These are phyloP conservation scores for Solanum neorickii DNA, from an alignment of 257 asterid genomes.

Conservation along the genomic window DNA sequence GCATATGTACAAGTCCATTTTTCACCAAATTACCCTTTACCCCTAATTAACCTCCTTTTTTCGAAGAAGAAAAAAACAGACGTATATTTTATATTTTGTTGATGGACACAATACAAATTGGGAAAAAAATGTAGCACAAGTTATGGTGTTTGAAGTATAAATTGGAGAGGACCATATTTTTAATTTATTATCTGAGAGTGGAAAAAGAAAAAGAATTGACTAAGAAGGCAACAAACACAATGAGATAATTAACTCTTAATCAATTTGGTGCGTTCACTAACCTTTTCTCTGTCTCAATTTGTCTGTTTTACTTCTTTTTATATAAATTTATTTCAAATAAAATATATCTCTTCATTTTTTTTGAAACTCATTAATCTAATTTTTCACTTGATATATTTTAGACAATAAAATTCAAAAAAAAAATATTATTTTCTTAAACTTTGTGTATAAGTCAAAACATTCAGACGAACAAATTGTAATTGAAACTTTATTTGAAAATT, in stretches of 20 bases:
- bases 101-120: not conserved
- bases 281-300: not conserved
- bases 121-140: not conserved
- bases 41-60: not conserved
- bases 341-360: not conserved
- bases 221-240: not conserved
- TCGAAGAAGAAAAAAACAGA: not conserved
- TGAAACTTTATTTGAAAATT: not conserved
- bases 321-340: too few species aligned
- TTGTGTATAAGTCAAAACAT: not conserved
- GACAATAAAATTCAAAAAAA: rapidly evolving
- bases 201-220: not conserved
- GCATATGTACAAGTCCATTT: not conserved
- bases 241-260: not conserved
- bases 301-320: not conserved
- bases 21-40: not conserved
- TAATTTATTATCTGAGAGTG: not conserved
- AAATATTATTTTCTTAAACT: not conserved
- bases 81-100: not conserved
- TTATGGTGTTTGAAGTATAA: not conserved
- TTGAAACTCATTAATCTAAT: rapidly evolving
- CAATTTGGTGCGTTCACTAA: not conserved
- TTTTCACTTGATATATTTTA: not conserved
- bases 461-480: not conserved
- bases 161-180: not conserved